These are phyloP conservation scores for Ceraceosorus guamensis DNA, from an alignment of 1,284 basidiomycete species.

Conservation along the genomic window DNA sequence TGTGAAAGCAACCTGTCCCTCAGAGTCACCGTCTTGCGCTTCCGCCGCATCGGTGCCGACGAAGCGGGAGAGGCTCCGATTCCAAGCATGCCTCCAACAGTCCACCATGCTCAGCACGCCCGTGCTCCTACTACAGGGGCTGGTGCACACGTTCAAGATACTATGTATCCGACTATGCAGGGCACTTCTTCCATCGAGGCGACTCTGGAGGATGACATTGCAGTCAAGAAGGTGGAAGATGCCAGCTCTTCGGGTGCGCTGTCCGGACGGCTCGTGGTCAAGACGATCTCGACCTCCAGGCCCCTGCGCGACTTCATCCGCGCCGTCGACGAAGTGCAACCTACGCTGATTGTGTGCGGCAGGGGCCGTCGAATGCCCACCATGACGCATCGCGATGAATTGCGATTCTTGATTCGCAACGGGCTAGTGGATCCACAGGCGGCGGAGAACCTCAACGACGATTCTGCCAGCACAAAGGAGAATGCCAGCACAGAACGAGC, in stretches of 20 bases:
- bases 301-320: constrained; percentile 18
- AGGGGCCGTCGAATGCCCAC: constrained; percentile 32
- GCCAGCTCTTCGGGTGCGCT: constrained; percentile 16
- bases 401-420: constrained; percentile 17
- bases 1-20: constrained; percentile 27
- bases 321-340: constrained; percentile 13
- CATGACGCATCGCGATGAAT: constrained; percentile 36
- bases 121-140: no score
- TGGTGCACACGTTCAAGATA: constrained; percentile 17
- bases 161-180: constrained; percentile 23
- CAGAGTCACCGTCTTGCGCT: constrained; percentile 22
- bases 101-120: constrained; percentile 28
- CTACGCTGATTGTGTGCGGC: constrained; percentile 31
- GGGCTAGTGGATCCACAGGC: not conserved
- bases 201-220: constrained; percentile 33
- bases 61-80: constrained; percentile 21
- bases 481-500: not conserved
- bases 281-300: constrained; percentile 15
- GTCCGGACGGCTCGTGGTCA: constrained; percentile 10
- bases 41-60: constrained; percentile 21
- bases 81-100: constrained; percentile 27
- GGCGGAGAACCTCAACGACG: not conserved
- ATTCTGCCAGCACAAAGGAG: not conserved
- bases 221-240: constrained; percentile 20
- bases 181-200: constrained; percentile 24